Evolutionary conservation across 371 early-diverging fungal species (phyloP), one percentile per base, ranked within the genome.

Genomic region (Syncephalastrum monosporum): DNA sequence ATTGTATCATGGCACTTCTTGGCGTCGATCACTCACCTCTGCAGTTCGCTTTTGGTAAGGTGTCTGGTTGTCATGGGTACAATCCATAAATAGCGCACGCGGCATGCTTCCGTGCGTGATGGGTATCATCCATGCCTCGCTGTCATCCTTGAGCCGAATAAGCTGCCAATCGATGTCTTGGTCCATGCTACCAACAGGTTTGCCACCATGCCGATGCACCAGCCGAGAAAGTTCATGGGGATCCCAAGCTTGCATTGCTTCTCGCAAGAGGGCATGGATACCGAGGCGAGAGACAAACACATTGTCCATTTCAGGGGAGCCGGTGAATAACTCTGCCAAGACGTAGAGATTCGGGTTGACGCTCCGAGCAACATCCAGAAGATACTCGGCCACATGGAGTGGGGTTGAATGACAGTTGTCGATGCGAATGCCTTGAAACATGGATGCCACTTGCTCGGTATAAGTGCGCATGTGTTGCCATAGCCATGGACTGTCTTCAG

Each of bases 401-500:
- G 99, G 98, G 1, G 99, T 98, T 6, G 95, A 95, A 65, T 98
- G 99, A 68, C 98, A 97, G 65, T 98, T 98, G 74, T 98, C 99
- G 56, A 98, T 96, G 38, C 99, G 88, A 73, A 98, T 91, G 10
- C 97, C 99, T 49, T 96, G 88, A 77, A 98, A 98, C 14, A 91
- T 68, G 3, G 81, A 69, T 0, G 99, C 98, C 71, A 95, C 90
- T 46, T 81, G 83, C 49, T 87, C 74, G 0, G 98, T 97, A 69
- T 98, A 98, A 42, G 77, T 76, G 16, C 74, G 79, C 91, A 93
- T 93, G 55, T 96, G 95, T 17, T 89, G 77, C 98, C 98, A 98
- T 33, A 98, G 78, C 94, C 94, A 97, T 23, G 96, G 95, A 42
- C 88, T 93, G 61, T 96, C 95, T 27, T 85, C 83, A 3, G 90